Evolutionary conservation across 129 eudicot genomes (phyloP), one percentile per base, ranked within the genome.

Genomic region (Tagetes patula): DNA sequence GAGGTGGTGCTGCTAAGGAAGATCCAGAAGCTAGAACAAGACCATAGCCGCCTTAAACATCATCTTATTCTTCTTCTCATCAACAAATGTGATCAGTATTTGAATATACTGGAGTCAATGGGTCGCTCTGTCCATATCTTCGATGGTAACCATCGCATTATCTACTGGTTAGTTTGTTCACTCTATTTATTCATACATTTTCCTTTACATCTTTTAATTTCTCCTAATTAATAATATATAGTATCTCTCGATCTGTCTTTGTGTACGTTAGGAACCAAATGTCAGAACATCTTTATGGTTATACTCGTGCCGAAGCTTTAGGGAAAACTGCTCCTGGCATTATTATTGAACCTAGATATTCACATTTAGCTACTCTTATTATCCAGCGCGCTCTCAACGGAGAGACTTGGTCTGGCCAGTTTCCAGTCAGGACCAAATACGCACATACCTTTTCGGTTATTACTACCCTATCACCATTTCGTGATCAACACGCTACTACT

Each of bases 71-170:
- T 47, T 13, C 0, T 1, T 13, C 2, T 46, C 50, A 47, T 10
- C 52, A 47, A 47, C 12, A 9, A 0, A 12, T 1, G 3, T 3
- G 2, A 2, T 69, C 90, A 84, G 81, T 88, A 84, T 77, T 65
- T 86, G 87, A 91, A 84, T 65, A 85, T 91, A 73, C 77, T 91
- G 86, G 86, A 91, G 76, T 88, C 96, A 49, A 86, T 91, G 92
- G 97, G 96, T 52, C 97, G 88, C 41, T 46, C 96, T 0, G 85
- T 91, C 70, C 90, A 91, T 79, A 84, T 91, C 54, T 77, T 75
- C 65, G 86, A 91, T 78, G 75, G 64, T 37, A 43, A 81, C 64
- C 20, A 70, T 56, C 85, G 41, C 6, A 52, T 91, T 14, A 68
- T 86, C 80, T 91, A 88, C 86, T 91, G 97, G 97, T 88, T 47